Evolutionary conservation across 257 asterid species (phyloP).

Genomic region (Rhazya stricta): DNA sequence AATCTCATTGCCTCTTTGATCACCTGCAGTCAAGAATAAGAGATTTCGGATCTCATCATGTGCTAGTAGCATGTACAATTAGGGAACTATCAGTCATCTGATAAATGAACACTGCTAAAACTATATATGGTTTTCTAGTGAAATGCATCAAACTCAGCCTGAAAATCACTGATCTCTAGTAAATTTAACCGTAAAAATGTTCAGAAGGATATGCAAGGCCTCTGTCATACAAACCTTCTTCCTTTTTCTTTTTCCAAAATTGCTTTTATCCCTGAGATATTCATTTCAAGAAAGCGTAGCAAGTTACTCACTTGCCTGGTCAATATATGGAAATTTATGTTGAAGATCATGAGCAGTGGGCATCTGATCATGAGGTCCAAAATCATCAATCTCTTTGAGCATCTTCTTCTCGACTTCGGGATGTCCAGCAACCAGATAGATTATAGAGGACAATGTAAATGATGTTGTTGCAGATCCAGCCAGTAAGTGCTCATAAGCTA

Average conservation of each 20-base stretch:
- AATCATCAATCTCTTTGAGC: conserved; percentile 63
- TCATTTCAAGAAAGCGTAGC: background rate
- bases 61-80: background rate
- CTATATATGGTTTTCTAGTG: background rate
- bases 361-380: conserved; percentile 52
- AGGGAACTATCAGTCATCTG: background rate
- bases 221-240: no score
- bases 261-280: background rate
- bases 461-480: conserved; percentile 97
- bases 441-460: conserved; percentile 63
- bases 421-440: conserved; percentile 71
- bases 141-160: background rate
- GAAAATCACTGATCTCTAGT: background rate
- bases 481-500: conserved; percentile 77
- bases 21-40: conserved; percentile 42
- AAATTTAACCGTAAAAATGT: background rate
- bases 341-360: conserved; percentile 81
- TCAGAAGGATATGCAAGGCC: background rate
- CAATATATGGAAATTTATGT: conserved; percentile 62
- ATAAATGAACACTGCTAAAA: background rate
- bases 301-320: conserved; percentile 41
- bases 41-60: background rate
- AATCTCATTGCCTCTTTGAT: conserved; percentile 95
- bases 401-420: conserved; percentile 64
- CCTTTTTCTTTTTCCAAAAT: background rate